Evolutionary conservation across 1,284 basidiomycete species (phyloP).

Genomic region (Apiotrichum gamsii): DNA sequence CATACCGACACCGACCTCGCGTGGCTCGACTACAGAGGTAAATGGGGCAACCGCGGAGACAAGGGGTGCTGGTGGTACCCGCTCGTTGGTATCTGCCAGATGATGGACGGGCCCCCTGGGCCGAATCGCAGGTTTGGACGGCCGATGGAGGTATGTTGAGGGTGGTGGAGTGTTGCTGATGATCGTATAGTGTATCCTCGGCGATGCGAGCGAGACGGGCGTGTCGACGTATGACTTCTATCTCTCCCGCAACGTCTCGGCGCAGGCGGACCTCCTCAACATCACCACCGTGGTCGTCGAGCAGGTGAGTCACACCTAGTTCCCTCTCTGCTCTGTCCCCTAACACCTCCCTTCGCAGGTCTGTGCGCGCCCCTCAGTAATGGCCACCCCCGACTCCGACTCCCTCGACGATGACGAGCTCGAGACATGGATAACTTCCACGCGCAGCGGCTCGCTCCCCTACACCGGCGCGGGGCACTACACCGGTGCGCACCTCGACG

Average conservation of each 20-base stretch:
- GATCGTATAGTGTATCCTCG: conserved; percentile 30
- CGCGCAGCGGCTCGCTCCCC: conserved; percentile 1
- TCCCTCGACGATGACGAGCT: neutral
- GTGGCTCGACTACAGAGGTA: conserved; percentile 40
- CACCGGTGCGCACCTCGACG: too few species aligned
- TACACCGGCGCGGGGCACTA: conserved; percentile 11
- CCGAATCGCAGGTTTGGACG: conserved; percentile 36
- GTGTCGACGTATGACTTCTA: conserved; percentile 29
- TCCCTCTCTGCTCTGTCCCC: neutral
- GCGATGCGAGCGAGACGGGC: conserved; percentile 11
- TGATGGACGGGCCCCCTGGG: conserved; percentile 35
- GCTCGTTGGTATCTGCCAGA: conserved; percentile 31
- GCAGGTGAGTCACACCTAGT: conserved; percentile 24
- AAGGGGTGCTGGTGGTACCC: conserved; percentile 39
- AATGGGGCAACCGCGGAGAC: conserved; percentile 39
- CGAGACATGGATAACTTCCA: conserved; percentile 1
- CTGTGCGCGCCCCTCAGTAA: conserved; percentile 13
- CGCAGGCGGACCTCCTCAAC: conserved; percentile 10
- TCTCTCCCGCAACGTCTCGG: conserved; percentile 19
- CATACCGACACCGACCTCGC: conserved; percentile 21
- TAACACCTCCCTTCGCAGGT: conserved; percentile 8
- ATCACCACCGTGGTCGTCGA: conserved; percentile 31
- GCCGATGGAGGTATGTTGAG: conserved; percentile 28
- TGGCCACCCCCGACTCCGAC: conserved; percentile 2
- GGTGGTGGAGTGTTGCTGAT: neutral